Percentiles rank a stretch among this genome's conserved stretches.
Conservation (phyloP, 2,329 filamentous ascomycete genomes). For the Akanthomyces lecanii region DNA sequence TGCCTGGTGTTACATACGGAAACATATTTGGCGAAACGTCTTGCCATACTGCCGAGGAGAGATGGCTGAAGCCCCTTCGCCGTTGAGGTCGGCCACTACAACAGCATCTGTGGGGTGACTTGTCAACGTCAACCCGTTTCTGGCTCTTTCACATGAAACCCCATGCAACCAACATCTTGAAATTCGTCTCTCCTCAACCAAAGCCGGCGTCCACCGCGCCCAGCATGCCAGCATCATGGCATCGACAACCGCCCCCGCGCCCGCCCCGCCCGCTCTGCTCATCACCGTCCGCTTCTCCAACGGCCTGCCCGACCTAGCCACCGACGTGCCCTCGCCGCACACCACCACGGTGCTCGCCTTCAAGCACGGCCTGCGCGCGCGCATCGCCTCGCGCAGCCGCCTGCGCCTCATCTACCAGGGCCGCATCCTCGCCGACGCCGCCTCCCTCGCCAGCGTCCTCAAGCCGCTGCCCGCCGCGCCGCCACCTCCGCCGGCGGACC, state of each 20-base stretch:
- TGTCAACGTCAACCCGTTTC: not conserved
- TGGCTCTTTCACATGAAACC: not conserved
- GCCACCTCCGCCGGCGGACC: conserved; percentile 23
- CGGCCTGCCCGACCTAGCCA: conserved; percentile 74
- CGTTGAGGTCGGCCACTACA: too few relatives aligned
- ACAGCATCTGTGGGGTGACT: too few relatives aligned
- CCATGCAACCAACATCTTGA: not conserved
- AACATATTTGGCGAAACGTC: too few relatives aligned
- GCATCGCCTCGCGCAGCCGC: conserved; percentile 65
- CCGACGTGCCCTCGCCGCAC: conserved; percentile 66
- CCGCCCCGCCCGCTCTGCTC: conserved; percentile 49
- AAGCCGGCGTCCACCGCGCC: not conserved
- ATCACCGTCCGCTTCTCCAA: conserved; percentile 89
- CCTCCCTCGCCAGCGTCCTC: conserved; percentile 64
- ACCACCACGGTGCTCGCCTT: conserved; percentile 71
- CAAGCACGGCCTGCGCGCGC: conserved; percentile 74
- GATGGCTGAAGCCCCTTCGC: too few relatives aligned
- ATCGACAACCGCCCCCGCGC: conserved; percentile 15
- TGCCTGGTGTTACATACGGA: too few relatives aligned
- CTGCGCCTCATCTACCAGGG: conserved; percentile 89
- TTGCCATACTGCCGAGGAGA: too few relatives aligned
- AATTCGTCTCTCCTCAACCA: not conserved
- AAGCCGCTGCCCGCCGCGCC: conserved; percentile 55
- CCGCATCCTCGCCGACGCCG: conserved; percentile 73
- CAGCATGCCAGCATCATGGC: conserved; percentile 28